Evolutionary conservation across 495 filamentous ascomycete species (phyloP).

Genomic region (Trypethelium eluteriae): DNA sequence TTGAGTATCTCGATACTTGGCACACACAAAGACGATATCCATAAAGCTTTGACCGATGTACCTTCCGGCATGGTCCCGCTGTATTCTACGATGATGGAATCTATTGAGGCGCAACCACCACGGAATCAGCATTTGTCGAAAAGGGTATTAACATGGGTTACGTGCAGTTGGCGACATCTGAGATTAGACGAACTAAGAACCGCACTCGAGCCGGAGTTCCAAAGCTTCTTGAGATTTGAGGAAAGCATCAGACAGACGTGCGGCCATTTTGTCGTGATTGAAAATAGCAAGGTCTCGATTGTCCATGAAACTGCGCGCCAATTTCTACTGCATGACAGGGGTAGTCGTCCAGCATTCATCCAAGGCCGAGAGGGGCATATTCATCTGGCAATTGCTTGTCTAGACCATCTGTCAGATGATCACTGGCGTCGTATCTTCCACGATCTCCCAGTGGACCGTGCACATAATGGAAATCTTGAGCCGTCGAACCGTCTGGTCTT

Average conservation of each 20-base stretch:
- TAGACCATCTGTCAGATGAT: constrained; percentile 11
- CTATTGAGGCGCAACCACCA: not conserved
- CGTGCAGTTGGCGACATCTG: constrained; percentile 9
- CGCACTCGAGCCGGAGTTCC: constrained; percentile 13
- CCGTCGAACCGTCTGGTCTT: not conserved
- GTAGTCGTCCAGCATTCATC: constrained; percentile 7
- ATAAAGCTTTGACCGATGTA: not conserved
- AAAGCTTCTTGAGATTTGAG: constrained; percentile 12
- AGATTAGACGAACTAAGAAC: constrained; percentile 13
- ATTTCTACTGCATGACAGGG: not conserved
- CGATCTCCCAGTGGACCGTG: not conserved
- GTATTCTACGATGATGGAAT: not conserved
- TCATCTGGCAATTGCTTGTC: constrained; percentile 12
- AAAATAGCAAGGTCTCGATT: constrained; percentile 2
- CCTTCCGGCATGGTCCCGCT: not conserved
- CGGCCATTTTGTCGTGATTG: constrained; percentile 12
- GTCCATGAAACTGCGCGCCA: constrained; percentile 15
- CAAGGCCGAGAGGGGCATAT: not conserved
- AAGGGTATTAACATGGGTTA: constrained; percentile 12
- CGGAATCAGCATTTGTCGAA: not conserved
- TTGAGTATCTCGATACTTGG: not conserved
- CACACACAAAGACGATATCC: not conserved
- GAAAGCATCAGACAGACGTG: constrained; percentile 14
- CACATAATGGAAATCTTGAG: not conserved
- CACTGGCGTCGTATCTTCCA: constrained; percentile 1